Conservation (phyloP, 257 asterid species). For the Forsythia viridissima region DNA sequence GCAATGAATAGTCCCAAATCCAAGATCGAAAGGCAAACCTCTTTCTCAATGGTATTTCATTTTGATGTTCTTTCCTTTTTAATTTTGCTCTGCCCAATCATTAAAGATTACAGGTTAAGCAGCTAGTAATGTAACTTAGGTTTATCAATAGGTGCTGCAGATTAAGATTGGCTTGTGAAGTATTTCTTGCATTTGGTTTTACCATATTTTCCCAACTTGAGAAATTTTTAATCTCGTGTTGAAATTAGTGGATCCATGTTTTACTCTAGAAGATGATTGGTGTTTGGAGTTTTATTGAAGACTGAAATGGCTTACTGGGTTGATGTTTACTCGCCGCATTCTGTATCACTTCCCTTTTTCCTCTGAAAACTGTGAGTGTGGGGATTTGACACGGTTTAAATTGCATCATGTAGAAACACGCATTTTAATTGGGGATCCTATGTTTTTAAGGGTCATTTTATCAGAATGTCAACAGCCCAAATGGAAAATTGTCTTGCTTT, state of each 20-base stretch:
- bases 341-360: too few relatives aligned
- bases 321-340: too few relatives aligned
- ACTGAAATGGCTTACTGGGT: not conserved
- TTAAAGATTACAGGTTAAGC: conserved; percentile 36
- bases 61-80: conserved; percentile 27
- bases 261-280: not conserved
- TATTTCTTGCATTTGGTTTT: conserved; percentile 36
- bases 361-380: too few relatives aligned
- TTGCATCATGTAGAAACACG: too few relatives aligned
- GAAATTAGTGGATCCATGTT: not conserved
- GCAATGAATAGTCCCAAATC: conserved; percentile 15
- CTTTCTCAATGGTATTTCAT: conserved; percentile 36
- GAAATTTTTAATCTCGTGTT: conserved; percentile 1
- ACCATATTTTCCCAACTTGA: conserved; percentile 22
- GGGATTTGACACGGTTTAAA: too few relatives aligned
- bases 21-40: conserved; percentile 33
- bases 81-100: conserved; percentile 34
- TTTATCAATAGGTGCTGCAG: conserved; percentile 39
- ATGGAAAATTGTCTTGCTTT: too few relatives aligned
- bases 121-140: conserved; percentile 48
- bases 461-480: too few relatives aligned
- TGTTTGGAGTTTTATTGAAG: not conserved
- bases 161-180: conserved; percentile 46
- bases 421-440: too few relatives aligned
- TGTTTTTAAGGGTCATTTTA: too few relatives aligned